Evolutionary conservation across 2,329 filamentous ascomycete genomes (phyloP).

Genomic region (Alternaria conjuncta): DNA sequence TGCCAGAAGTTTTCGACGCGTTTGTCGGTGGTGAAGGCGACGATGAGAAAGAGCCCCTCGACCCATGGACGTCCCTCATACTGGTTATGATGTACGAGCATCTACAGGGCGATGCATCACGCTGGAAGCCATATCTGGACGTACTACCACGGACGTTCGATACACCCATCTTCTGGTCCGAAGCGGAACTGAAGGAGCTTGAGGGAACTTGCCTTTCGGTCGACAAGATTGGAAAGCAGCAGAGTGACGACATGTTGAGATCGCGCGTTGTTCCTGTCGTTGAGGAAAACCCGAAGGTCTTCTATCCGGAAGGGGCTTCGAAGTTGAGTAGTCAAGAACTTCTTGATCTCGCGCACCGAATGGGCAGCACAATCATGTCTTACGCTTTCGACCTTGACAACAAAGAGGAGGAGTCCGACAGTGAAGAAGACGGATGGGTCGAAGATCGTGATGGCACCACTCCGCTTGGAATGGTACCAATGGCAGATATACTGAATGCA

Average conservation of each 20-base stretch:
- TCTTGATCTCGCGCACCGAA: conserved; percentile 26
- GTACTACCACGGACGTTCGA: conserved; percentile 26
- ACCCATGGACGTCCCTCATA: conserved; percentile 30
- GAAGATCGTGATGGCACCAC: conserved; percentile 30
- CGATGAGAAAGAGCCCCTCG: conserved; percentile 20
- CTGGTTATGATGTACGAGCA: conserved; percentile 30
- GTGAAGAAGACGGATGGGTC: conserved; percentile 32
- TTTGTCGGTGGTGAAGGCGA: conserved; percentile 15
- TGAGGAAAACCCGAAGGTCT: conserved; percentile 10
- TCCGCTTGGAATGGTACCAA: conserved; percentile 34
- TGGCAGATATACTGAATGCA: conserved; percentile 33
- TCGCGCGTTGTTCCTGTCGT: conserved; percentile 23
- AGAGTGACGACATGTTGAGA: conserved; percentile 26
- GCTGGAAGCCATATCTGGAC: conserved; percentile 33
- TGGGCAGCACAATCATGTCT: conserved; percentile 33
- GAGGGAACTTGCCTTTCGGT: conserved; percentile 25
- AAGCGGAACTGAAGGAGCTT: conserved; percentile 26
- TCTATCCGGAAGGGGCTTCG: conserved; percentile 11
- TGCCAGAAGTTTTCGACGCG: conserved; percentile 24
- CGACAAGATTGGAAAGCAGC: conserved; percentile 29
- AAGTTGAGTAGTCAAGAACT: conserved; percentile 15
- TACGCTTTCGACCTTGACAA: conserved; percentile 33
- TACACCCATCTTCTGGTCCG: conserved; percentile 33
- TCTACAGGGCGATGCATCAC: conserved; percentile 24
- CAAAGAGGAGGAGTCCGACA: conserved; percentile 21